These are phyloP conservation scores for Cercophora sp. DNA, from an alignment of 495 filamentous ascomycete species.

Conservation along the genomic window DNA sequence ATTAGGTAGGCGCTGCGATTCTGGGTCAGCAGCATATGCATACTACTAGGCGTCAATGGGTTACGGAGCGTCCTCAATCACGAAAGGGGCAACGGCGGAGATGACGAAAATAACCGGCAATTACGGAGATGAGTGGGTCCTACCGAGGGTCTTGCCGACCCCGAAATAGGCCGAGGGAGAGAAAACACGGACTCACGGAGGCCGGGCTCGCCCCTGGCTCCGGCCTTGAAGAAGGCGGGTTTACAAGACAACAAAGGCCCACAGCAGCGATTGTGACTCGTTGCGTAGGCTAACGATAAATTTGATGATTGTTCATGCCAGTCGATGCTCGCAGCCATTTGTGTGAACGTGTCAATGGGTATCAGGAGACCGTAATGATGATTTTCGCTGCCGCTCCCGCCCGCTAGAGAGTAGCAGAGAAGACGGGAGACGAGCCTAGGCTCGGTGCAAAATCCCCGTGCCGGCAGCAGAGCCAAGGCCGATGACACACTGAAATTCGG, in stretches of 20 bases:
- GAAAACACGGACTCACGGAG: neutral
- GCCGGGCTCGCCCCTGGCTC: neutral
- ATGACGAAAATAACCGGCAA: neutral
- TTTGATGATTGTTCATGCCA: too few relatives aligned
- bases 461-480: neutral
- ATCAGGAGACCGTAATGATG: too few relatives aligned
- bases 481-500: slow-evolving; percentile 8
- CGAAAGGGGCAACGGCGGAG: neutral
- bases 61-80: slow-evolving; percentile 1
- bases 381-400: too few relatives aligned
- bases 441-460: neutral
- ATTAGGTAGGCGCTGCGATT: neutral
- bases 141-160: neutral
- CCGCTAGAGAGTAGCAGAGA: too few relatives aligned
- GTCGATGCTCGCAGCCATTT: too few relatives aligned
- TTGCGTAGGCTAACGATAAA: too few relatives aligned
- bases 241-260: neutral
- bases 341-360: too few relatives aligned
- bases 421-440: too few relatives aligned
- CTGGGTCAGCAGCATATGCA: slow-evolving; percentile 8
- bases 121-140: neutral
- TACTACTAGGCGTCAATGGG: slow-evolving; percentile 9
- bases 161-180: neutral
- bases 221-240: neutral
- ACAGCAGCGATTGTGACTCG: too few relatives aligned